Conservation (phyloP, 495 filamentous ascomycete species). For the Penicillium subrubescens region DNA sequence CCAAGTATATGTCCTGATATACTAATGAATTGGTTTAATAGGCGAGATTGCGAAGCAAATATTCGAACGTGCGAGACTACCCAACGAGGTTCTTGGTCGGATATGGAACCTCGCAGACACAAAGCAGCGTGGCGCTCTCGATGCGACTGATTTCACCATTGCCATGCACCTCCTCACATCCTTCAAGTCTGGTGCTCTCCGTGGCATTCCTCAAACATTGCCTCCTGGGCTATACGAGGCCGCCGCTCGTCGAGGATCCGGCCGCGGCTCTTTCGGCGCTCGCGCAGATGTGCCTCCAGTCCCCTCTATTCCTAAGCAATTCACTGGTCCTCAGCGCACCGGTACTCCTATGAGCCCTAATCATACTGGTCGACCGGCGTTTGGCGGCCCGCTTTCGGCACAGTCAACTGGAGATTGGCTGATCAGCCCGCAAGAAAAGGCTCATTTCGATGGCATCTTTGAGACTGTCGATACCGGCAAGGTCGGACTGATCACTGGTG, state of each 20-base stretch:
- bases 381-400: conserved; percentile 56
- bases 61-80: conserved; percentile 87
- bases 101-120: conserved; percentile 96
- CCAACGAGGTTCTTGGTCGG: conserved; percentile 85
- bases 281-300: conserved; percentile 50
- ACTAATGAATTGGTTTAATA: background rate
- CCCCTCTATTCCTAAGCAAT: conserved; percentile 70
- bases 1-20: background rate
- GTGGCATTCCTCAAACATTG: conserved; percentile 76
- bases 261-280: conserved; percentile 49
- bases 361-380: conserved; percentile 47
- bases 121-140: conserved; percentile 86
- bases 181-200: conserved; percentile 78
- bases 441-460: conserved; percentile 82
- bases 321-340: conserved; percentile 67
- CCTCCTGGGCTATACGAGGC: conserved; percentile 91
- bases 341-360: conserved; percentile 65
- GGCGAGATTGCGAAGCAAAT: conserved; percentile 91
- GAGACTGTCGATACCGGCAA: conserved; percentile 76
- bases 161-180: conserved; percentile 97
- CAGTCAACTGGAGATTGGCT: conserved; percentile 80
- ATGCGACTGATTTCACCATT: conserved; percentile 91
- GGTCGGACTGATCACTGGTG: conserved; percentile 81
- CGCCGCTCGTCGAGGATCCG: conserved; percentile 68
- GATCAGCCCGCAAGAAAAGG: conserved; percentile 79